Conservation (phyloP, 78 protist species). For the Ministeria vibrans region DNA sequence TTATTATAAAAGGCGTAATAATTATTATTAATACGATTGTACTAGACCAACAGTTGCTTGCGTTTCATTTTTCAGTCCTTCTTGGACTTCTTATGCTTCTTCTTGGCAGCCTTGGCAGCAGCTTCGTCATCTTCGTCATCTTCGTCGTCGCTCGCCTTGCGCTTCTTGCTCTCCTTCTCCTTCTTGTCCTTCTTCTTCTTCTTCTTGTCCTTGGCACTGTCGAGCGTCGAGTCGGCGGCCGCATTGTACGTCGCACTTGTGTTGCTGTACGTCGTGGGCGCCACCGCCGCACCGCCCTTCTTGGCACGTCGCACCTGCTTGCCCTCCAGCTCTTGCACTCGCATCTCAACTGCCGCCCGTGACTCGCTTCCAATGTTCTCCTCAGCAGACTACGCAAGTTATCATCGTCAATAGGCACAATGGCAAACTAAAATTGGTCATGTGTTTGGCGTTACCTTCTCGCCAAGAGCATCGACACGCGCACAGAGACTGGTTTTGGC, state of each 20-base stretch:
- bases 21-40: no score
- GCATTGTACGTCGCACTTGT: constrained; percentile 8
- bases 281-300: background rate
- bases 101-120: constrained; percentile 11
- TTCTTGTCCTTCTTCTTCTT: background rate
- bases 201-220: constrained; percentile 25
- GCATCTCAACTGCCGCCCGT: constrained; percentile 55
- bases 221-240: background rate
- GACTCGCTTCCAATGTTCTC: constrained; percentile 58
- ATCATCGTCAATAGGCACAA: no score
- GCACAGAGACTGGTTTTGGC: constrained; percentile 87
- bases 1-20: no score
- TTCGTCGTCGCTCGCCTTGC: constrained; percentile 11
- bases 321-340: constrained; percentile 69
- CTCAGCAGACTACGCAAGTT: no score
- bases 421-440: no score
- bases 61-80: background rate
- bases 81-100: constrained; percentile 28
- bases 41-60: no score
- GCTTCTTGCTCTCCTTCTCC: constrained; percentile 11
- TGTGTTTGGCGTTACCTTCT: no score
- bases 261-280: background rate
- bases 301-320: background rate
- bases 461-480: constrained; percentile 95
- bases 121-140: background rate